Conservation (phyloP, 2,329 filamentous ascomycete species). For the Penicillium sp. region DNA sequence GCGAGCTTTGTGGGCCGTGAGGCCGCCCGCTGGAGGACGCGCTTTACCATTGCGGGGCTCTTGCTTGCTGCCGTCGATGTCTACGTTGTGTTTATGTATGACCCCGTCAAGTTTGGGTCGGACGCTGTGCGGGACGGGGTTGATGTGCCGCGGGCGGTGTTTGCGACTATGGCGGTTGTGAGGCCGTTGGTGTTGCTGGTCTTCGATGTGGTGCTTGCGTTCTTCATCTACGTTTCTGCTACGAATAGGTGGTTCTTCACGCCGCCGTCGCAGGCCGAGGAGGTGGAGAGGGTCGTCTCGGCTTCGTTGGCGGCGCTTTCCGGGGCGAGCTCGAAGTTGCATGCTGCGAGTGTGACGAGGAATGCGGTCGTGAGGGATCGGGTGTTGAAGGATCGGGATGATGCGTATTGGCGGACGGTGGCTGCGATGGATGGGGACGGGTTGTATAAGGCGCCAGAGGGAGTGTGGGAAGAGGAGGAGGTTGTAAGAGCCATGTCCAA, state of each 20-base stretch:
- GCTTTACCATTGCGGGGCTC: slow-evolving; percentile 68
- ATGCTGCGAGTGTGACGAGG: slow-evolving; percentile 73
- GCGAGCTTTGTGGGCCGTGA: slow-evolving; percentile 66
- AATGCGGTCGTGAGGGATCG: slow-evolving; percentile 80
- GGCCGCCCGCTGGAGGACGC: slow-evolving; percentile 70
- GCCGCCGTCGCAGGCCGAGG: slow-evolving; percentile 65
- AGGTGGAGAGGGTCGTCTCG: slow-evolving; percentile 61
- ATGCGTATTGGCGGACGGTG: slow-evolving; percentile 72
- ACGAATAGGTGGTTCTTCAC: slow-evolving; percentile 79
- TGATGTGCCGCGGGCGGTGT: slow-evolving; percentile 56
- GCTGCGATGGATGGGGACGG: slow-evolving; percentile 53
- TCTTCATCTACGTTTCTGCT: slow-evolving; percentile 72
- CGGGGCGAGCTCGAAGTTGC: slow-evolving; percentile 67
- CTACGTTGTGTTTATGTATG: slow-evolving; percentile 68
- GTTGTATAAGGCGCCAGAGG: slow-evolving; percentile 58
- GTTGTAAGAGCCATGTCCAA: slow-evolving; percentile 68
- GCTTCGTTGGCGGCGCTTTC: slow-evolving; percentile 61
- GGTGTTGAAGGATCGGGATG: slow-evolving; percentile 67
- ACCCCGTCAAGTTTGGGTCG: slow-evolving; percentile 60
- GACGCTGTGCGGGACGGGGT: slow-evolving; percentile 67
- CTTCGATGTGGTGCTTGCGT: slow-evolving; percentile 68
- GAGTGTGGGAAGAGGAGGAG: slow-evolving; percentile 73
- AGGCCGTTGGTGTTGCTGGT: slow-evolving; percentile 68
- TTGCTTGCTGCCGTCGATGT: slow-evolving; percentile 67
- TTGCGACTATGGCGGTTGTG: slow-evolving; percentile 56